These are phyloP conservation scores for Yamadazyma oceani DNA, from an alignment of 1,139 yeast species.

Conservation along the genomic window DNA sequence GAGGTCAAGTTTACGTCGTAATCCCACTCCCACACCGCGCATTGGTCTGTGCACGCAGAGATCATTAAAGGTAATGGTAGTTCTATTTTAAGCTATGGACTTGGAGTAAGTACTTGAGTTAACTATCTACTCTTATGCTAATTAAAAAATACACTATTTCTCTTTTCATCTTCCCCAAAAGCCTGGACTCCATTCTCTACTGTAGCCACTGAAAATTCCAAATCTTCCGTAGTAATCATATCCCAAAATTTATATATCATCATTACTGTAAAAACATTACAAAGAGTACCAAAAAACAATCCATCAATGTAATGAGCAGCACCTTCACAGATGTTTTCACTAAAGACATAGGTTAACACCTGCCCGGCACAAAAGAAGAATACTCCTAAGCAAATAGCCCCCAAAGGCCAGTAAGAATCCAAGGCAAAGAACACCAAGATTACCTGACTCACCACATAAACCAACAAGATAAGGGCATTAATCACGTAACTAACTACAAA, in stretches of 20 bases:
- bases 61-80: too few relatives aligned
- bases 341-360: conserved; percentile 67
- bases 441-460: conserved; percentile 70
- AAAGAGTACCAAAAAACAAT: conserved; percentile 74
- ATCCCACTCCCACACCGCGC: too few relatives aligned
- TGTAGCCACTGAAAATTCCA: conserved; percentile 78
- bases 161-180: conserved; percentile 33
- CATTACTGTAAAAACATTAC: conserved; percentile 82
- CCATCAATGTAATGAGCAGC: conserved; percentile 90
- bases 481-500: conserved; percentile 69
- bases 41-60: too few relatives aligned
- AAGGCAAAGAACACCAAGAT: conserved; percentile 67
- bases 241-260: conserved; percentile 98
- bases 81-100: too few relatives aligned
- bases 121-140: too few relatives aligned
- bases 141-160: conserved; percentile 30
- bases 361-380: conserved; percentile 84
- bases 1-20: too few relatives aligned
- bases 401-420: conserved; percentile 82
- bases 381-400: conserved; percentile 69
- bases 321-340: conserved; percentile 61
- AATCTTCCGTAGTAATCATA: conserved; percentile 91
- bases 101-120: too few relatives aligned
- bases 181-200: conserved; percentile 42
- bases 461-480: conserved; percentile 63